phyloP scores from a whole-genome alignment of 2,329 filamentous ascomycete genomes.

The Rutstroemia sp. region DNA sequence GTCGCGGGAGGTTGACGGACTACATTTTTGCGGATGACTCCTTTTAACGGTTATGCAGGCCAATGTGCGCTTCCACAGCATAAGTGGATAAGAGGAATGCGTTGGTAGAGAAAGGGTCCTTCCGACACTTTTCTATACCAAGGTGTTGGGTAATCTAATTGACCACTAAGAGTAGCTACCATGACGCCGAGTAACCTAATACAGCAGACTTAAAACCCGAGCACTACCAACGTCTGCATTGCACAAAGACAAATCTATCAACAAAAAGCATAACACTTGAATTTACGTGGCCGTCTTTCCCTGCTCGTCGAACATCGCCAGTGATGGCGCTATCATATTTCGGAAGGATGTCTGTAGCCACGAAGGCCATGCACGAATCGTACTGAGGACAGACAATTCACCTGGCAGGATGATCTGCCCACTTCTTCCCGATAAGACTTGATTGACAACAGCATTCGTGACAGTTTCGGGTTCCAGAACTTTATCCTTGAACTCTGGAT shows the following conservation, averaged over 20 bases:
- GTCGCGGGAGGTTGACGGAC: not conserved
- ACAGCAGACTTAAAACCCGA: not conserved
- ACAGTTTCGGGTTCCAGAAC: conserved; percentile 54
- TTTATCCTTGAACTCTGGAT: conserved; percentile 41
- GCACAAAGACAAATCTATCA: not conserved
- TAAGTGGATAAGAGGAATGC: not conserved
- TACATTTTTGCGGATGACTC: not conserved
- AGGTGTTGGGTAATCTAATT: not conserved
- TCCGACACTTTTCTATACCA: not conserved
- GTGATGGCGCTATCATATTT: conserved; percentile 14
- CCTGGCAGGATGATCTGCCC: conserved; percentile 49
- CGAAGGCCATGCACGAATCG: conserved; percentile 23
- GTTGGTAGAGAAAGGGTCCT: not conserved
- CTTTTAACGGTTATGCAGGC: not conserved
- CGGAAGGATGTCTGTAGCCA: conserved; percentile 22
- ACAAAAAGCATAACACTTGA: not conserved
- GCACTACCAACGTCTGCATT: not conserved
- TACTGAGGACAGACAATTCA: conserved; percentile 5
- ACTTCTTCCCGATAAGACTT: conserved; percentile 45
- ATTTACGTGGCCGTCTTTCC: conserved; percentile 5
- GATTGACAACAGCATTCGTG: conserved; percentile 50
- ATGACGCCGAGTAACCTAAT: conserved; percentile 4
- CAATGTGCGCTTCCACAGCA: not conserved
- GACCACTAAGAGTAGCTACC: not conserved
- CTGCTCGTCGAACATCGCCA: not conserved